Conservation (phyloP, 2,329 filamentous ascomycete species). For the Endocalyx cinctus region DNA sequence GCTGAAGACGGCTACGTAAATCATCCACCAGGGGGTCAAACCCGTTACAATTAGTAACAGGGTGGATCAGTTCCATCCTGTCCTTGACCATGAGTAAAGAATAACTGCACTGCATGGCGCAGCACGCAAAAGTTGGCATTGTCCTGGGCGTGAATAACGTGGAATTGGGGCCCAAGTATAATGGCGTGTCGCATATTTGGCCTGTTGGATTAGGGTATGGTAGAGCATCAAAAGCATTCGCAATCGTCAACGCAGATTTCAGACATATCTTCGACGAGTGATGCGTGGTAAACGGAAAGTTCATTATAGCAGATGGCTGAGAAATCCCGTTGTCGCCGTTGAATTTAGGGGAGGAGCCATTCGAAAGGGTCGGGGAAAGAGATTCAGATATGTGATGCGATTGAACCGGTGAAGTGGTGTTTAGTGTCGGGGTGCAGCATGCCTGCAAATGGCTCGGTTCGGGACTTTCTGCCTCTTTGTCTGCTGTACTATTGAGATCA, state of each 20-base stretch:
- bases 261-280: slow-evolving; percentile 46
- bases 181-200: slow-evolving; percentile 27
- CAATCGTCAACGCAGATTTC: slow-evolving; percentile 43
- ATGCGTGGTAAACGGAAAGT: slow-evolving; percentile 41
- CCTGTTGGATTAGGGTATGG: slow-evolving; percentile 41
- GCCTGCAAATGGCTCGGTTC: slow-evolving; percentile 28
- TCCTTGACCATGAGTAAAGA: slow-evolving; percentile 38
- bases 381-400: slow-evolving; percentile 21
- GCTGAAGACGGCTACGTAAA: slow-evolving; percentile 35
- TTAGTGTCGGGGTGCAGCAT: slow-evolving; percentile 29
- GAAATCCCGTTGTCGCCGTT: slow-evolving; percentile 2
- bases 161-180: slow-evolving; percentile 31
- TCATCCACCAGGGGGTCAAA: slow-evolving; percentile 26
- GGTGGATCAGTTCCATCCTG: slow-evolving; percentile 34
- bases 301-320: slow-evolving; percentile 10
- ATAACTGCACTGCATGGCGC: slow-evolving; percentile 42
- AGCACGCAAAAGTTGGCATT: slow-evolving; percentile 41
- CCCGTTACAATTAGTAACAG: slow-evolving; percentile 16
- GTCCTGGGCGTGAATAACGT: slow-evolving; percentile 36
- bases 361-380: slow-evolving; percentile 23
- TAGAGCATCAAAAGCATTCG: slow-evolving; percentile 38
- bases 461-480: slow-evolving; percentile 16
- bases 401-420: slow-evolving; percentile 15
- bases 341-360: slow-evolving; percentile 20
- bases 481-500: slow-evolving; percentile 35